Conservation (phyloP, 2,329 filamentous ascomycete species). For the Aspergillus quadrilineatus region DNA sequence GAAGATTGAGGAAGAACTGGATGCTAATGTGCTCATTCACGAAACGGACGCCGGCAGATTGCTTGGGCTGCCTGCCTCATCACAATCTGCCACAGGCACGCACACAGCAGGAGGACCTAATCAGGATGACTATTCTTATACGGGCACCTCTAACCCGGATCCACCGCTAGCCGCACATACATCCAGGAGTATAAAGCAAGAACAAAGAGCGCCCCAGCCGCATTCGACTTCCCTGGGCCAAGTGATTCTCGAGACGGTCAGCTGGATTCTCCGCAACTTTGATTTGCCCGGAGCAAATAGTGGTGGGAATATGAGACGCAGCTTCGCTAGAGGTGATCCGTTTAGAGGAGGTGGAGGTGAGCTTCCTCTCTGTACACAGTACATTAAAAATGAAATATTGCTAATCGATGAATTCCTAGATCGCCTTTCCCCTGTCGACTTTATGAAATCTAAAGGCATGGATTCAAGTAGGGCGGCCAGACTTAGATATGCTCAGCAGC, state of each 20-base stretch:
- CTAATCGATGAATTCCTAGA: not conserved
- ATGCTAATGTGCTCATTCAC: not conserved
- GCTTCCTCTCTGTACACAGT: not conserved
- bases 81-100: not conserved
- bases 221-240: not conserved
- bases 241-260: not conserved
- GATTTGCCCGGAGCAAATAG: not conserved
- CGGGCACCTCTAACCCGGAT: not conserved
- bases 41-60: slow-evolving; percentile 6
- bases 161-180: not conserved
- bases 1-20: slow-evolving; percentile 1
- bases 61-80: not conserved
- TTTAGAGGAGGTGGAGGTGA: not conserved
- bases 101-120: not conserved
- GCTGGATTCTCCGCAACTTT: not conserved
- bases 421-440: slow-evolving; percentile 1
- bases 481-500: not conserved
- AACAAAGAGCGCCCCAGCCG: not conserved
- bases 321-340: not conserved
- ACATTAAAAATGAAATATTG: not conserved
- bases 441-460: slow-evolving; percentile 4
- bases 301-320: not conserved
- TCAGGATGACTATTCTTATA: not conserved
- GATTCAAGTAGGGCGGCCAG: slow-evolving; percentile 3
- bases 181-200: not conserved